phyloP scores from a whole-genome alignment of 2,329 filamentous ascomycete species.

The Zymoseptoria ardabiliae region DNA sequence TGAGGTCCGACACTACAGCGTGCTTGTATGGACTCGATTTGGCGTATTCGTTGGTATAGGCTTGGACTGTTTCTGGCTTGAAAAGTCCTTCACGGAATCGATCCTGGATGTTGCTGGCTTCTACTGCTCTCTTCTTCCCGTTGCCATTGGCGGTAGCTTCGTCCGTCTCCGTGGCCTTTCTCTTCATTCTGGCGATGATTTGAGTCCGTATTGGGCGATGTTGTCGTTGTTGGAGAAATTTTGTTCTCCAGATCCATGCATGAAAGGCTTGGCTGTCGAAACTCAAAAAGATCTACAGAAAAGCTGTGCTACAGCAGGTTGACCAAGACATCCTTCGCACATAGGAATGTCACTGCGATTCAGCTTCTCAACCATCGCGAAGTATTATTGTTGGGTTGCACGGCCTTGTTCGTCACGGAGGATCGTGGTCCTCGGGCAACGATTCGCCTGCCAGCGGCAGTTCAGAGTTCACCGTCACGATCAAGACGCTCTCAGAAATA shows the following conservation, averaged over 20 bases:
- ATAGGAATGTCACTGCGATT: too few relatives aligned
- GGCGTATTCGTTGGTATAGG: constrained; percentile 57
- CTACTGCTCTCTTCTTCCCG: constrained; percentile 35
- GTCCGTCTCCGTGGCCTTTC: constrained; percentile 33
- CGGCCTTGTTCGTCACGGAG: background rate
- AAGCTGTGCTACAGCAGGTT: background rate
- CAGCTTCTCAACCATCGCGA: too few relatives aligned
- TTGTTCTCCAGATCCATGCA: background rate
- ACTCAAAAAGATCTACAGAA: background rate
- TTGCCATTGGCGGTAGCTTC: constrained; percentile 28
- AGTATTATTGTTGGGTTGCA: background rate
- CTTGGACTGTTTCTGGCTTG: constrained; percentile 48
- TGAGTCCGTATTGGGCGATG: background rate
- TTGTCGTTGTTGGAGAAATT: background rate
- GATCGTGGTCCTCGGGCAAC: background rate
- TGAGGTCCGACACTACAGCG: constrained; percentile 74
- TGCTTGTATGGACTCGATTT: constrained; percentile 75
- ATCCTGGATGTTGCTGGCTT: constrained; percentile 37
- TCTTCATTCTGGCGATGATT: constrained; percentile 31
- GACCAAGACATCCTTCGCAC: too few relatives aligned
- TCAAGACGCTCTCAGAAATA: background rate
- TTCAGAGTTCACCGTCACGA: background rate
- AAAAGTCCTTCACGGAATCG: constrained; percentile 63
- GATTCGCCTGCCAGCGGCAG: background rate
- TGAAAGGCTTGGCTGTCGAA: background rate